Evolutionary conservation across 169 alveolate species (phyloP).

Genomic region (Cryptosporidium xiaoi): DNA sequence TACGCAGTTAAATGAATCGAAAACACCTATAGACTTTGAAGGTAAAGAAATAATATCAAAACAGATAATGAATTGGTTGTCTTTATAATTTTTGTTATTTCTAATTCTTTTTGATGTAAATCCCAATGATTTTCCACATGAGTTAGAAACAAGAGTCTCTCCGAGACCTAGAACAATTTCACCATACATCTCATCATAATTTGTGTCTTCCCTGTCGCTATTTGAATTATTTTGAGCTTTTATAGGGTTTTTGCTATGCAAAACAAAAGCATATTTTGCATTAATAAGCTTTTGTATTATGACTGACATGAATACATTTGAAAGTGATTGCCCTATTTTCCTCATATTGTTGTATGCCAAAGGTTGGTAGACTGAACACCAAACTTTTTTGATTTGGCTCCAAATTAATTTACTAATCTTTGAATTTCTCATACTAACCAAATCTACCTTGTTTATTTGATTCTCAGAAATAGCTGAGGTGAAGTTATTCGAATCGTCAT

Average conservation of each 20-base stretch:
- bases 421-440: background rate
- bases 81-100: conserved; percentile 39
- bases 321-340: conserved; percentile 81
- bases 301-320: conserved; percentile 82
- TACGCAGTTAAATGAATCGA: background rate
- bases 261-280: conserved; percentile 91
- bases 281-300: conserved; percentile 87
- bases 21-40: conserved; percentile 79
- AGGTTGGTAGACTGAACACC: conserved; percentile 86
- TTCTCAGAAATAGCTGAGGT: background rate
- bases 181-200: conserved; percentile 86
- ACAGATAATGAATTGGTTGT: conserved; percentile 12
- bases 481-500: background rate
- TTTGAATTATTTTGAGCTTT: background rate
- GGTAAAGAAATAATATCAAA: conserved; percentile 80
- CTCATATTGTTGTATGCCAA: conserved; percentile 83
- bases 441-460: background rate
- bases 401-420: conserved; percentile 37
- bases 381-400: conserved; percentile 83
- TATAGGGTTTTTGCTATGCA: conserved; percentile 90
- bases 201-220: conserved; percentile 77
- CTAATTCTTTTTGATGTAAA: conserved; percentile 81
- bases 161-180: conserved; percentile 88
- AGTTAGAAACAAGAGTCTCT: conserved; percentile 83
- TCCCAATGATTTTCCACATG: conserved; percentile 88